Percentiles rank a stretch among this genome's conserved stretches.
These are phyloP conservation scores for Tetramitus jugosus DNA, from an alignment of 208 protist species.

Conservation along the genomic window DNA sequence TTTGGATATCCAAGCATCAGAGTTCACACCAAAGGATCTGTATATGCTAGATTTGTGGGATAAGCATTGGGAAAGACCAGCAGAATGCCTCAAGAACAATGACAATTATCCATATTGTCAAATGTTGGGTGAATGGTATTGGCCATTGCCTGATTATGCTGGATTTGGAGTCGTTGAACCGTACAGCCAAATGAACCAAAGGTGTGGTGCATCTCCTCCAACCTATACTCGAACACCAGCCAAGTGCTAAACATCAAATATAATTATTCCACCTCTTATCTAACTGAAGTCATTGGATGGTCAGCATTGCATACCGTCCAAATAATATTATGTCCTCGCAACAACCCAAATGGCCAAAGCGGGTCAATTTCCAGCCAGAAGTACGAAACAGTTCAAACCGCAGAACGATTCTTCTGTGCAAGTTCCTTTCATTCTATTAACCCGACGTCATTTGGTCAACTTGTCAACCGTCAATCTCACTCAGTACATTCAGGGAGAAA, in stretches of 20 bases:
- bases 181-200: neutral
- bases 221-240: neutral
- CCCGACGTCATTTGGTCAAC: too few relatives aligned
- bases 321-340: too few relatives aligned
- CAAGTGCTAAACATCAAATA: neutral
- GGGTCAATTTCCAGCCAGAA: too few relatives aligned
- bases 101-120: conserved; percentile 5
- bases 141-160: neutral
- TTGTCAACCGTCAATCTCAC: too few relatives aligned
- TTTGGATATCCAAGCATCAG: neutral
- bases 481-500: too few relatives aligned
- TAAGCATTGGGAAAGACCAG: neutral
- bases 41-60: conserved; percentile 7
- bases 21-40: conserved; percentile 16
- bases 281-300: too few relatives aligned
- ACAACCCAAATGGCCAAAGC: too few relatives aligned
- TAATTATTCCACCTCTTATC: too few relatives aligned
- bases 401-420: too few relatives aligned
- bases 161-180: neutral
- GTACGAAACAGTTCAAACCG: too few relatives aligned
- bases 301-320: too few relatives aligned
- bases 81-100: neutral
- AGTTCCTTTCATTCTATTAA: too few relatives aligned
- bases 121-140: conserved; percentile 1
- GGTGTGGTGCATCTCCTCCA: neutral